These are phyloP conservation scores for Papilionanthe hybrid DNA, from an alignment of 116 monocot species.

Conservation along the genomic window DNA sequence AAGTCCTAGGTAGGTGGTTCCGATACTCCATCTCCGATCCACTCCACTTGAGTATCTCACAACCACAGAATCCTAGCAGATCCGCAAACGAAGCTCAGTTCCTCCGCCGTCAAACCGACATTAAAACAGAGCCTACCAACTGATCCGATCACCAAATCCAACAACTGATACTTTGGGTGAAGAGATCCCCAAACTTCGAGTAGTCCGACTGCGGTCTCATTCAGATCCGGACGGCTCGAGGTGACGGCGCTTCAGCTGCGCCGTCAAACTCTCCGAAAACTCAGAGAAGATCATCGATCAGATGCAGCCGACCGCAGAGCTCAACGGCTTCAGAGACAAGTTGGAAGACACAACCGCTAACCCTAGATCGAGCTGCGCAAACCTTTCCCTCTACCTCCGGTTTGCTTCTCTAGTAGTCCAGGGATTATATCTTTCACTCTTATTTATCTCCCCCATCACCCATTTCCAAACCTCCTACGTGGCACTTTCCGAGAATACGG, in stretches of 20 bases:
- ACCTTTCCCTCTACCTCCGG: neutral
- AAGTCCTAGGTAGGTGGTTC: slow-evolving; percentile 6
- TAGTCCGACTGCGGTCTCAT: neutral
- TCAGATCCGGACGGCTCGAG: neutral
- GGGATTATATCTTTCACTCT: neutral
- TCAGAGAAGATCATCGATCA: neutral
- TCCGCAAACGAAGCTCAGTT: neutral
- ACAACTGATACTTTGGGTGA: neutral
- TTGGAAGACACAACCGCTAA: neutral
- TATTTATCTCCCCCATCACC: neutral
- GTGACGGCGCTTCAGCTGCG: neutral
- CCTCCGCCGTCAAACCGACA: neutral
- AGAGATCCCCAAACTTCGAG: neutral
- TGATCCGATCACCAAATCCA: neutral
- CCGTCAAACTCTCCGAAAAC: neutral
- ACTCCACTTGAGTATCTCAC: neutral
- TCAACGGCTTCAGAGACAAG: neutral
- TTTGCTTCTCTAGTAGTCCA: no score
- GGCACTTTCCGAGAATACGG: neutral
- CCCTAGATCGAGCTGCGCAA: slow-evolving; percentile 5
- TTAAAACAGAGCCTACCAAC: neutral
- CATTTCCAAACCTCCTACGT: neutral
- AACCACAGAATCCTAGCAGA: neutral
- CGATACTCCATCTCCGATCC: neutral
- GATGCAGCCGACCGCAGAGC: neutral